phyloP scores from a whole-genome alignment of 192 early-diverging fungal species.

The Entomortierella parvispora region DNA sequence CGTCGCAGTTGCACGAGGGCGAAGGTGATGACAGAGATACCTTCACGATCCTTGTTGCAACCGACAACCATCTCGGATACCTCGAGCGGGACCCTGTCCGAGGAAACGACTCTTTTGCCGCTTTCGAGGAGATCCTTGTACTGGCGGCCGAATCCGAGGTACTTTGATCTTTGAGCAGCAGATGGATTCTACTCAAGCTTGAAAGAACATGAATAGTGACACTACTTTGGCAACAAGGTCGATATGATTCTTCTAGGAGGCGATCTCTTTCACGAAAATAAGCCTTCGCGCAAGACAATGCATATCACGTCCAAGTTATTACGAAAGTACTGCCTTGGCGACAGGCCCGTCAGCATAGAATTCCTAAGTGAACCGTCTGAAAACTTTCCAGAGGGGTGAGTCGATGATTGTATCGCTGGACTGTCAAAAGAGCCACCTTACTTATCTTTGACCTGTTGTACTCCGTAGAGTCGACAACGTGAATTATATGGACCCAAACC shows the following conservation, averaged over 20 bases:
- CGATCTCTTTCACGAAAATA: constrained; percentile 97
- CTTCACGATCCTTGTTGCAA: constrained; percentile 80
- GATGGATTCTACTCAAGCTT: not conserved
- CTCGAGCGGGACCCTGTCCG: constrained; percentile 90
- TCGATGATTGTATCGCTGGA: not conserved
- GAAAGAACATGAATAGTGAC: too few relatives aligned
- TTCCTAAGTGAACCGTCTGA: constrained; percentile 80
- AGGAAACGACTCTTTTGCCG: constrained; percentile 81
- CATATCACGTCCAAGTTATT: constrained; percentile 78
- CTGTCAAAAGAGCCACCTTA: not conserved
- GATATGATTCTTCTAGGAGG: constrained; percentile 95
- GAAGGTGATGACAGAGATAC: constrained; percentile 42
- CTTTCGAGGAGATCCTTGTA: constrained; percentile 92
- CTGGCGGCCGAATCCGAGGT: constrained; percentile 71
- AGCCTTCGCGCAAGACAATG: constrained; percentile 82
- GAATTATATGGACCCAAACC: constrained; percentile 90
- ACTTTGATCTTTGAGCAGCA: not conserved
- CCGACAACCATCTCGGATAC: constrained; percentile 96
- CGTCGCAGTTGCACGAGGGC: constrained; percentile 13
- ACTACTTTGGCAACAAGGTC: too few relatives aligned
- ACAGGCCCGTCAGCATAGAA: constrained; percentile 71
- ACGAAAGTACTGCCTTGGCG: constrained; percentile 73
- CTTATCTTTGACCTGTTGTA: not conserved
- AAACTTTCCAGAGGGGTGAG: constrained; percentile 72
- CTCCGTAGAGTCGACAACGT: constrained; percentile 58